Conservation (phyloP, 257 asterid species). For the Parsonsia alboflavescens region DNA sequence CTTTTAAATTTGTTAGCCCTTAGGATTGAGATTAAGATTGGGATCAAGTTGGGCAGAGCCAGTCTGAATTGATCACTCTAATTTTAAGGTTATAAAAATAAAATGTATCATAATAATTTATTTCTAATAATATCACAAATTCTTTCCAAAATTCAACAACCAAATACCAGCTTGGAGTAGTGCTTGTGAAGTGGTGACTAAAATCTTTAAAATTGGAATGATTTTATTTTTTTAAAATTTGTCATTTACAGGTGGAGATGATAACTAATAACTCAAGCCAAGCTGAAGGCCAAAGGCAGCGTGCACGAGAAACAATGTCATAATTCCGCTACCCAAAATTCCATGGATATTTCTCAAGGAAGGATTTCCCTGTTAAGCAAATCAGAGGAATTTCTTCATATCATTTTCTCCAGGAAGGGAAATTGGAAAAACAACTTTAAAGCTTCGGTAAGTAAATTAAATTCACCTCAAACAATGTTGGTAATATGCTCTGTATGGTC, state of each 20-base stretch:
- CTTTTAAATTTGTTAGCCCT: too few species aligned
- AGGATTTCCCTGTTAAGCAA: slow-evolving; percentile 54
- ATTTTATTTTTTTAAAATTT: not conserved
- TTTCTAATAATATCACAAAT: too few species aligned
- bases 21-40: too few species aligned
- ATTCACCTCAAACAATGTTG: slow-evolving; percentile 56
- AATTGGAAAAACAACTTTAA: not conserved
- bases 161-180: too few species aligned
- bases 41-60: too few species aligned
- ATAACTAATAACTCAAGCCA: slow-evolving; percentile 55
- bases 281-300: slow-evolving; percentile 82
- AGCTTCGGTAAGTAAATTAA: not conserved
- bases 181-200: too few species aligned
- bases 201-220: too few species aligned
- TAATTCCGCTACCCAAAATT: slow-evolving; percentile 84
- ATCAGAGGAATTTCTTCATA: not conserved
- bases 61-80: too few species aligned
- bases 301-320: slow-evolving; percentile 86
- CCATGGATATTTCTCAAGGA: slow-evolving; percentile 76
- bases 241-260: not conserved
- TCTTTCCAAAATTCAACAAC: too few species aligned
- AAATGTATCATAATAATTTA: too few species aligned
- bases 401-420: not conserved
- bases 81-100: too few species aligned
- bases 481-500: slow-evolving; percentile 42